Percentiles rank a stretch among this genome's conserved stretches.
Conservation (phyloP, 306 rosid species). For the Purshia tridentata region DNA sequence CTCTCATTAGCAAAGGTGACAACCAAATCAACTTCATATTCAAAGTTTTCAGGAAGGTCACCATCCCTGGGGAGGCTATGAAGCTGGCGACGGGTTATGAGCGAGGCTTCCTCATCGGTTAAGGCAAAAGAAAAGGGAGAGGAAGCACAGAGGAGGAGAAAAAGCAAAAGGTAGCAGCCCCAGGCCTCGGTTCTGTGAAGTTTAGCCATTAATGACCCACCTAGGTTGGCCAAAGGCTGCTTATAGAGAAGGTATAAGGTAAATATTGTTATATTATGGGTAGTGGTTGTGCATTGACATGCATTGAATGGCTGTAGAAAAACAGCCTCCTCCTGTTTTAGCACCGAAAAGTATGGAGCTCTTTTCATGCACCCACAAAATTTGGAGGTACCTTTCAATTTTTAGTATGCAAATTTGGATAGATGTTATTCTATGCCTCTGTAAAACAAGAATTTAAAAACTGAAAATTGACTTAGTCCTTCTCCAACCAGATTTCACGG, state of each 20-base stretch:
- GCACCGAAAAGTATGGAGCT: constrained; percentile 21
- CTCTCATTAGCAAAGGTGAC: constrained; percentile 33
- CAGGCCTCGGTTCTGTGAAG: constrained; percentile 35
- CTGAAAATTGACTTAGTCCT: constrained; percentile 32
- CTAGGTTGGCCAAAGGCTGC: constrained; percentile 32
- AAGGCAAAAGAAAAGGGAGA: constrained; percentile 33
- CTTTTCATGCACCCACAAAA: constrained; percentile 27
- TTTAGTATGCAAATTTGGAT: constrained; percentile 3
- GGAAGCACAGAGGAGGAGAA: constrained; percentile 12
- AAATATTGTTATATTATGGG: constrained; percentile 25
- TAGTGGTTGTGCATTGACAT: constrained; percentile 1
- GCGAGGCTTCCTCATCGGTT: constrained; percentile 43
- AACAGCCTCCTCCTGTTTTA: constrained; percentile 16
- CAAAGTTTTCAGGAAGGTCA: constrained; percentile 43
- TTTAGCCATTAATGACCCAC: not conserved
- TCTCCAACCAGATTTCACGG: constrained; percentile 7
- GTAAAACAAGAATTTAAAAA: constrained; percentile 10
- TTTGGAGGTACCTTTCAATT: constrained; percentile 24
- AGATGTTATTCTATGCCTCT: not conserved
- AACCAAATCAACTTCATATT: not conserved
- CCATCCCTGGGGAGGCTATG: constrained; percentile 30
- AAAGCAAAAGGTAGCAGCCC: constrained; percentile 22
- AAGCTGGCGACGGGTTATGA: constrained; percentile 60
- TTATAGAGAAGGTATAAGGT: constrained; percentile 1
- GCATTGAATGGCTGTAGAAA: constrained; percentile 4